These are phyloP conservation scores for Citropsis articulata DNA, from an alignment of 345 rosid genomes.

Conservation along the genomic window DNA sequence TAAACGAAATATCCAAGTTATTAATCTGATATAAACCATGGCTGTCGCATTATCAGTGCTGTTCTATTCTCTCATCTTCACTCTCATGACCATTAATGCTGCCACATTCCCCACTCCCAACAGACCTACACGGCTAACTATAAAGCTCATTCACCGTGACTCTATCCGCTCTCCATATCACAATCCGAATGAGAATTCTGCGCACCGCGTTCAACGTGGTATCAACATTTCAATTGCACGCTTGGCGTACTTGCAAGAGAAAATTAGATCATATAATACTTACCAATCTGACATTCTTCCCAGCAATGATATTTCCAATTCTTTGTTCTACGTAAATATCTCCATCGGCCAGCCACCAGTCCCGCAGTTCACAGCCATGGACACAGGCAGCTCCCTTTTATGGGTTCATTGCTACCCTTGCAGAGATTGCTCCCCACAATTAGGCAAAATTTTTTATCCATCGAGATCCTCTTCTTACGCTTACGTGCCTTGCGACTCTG, in stretches of 20 bases:
- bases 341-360: slow-evolving; percentile 60
- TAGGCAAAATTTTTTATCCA: slow-evolving; percentile 36
- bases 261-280: background rate
- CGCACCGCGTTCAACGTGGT: slow-evolving; percentile 19
- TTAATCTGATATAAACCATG: too few species aligned
- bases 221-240: slow-evolving; percentile 32
- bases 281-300: slow-evolving; percentile 33
- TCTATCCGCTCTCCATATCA: slow-evolving; percentile 30
- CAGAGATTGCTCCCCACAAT: slow-evolving; percentile 24
- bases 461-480: slow-evolving; percentile 41
- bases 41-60: too few species aligned
- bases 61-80: too few species aligned
- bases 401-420: slow-evolving; percentile 61
- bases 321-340: slow-evolving; percentile 37
- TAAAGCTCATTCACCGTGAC: slow-evolving; percentile 30
- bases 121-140: slow-evolving; percentile 6
- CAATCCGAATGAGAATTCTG: slow-evolving; percentile 17
- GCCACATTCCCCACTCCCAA: background rate
- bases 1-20: too few species aligned
- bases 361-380: slow-evolving; percentile 49
- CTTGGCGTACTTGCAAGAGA: slow-evolving; percentile 22
- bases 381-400: slow-evolving; percentile 62
- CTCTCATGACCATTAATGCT: background rate
- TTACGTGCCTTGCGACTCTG: slow-evolving; percentile 29
- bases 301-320: background rate